A percentile compares a stretch with the other conserved stretches of the same genome.
phyloP scores from a whole-genome alignment of 2,329 filamentous ascomycete species.

The Ophiostoma ulmi region DNA sequence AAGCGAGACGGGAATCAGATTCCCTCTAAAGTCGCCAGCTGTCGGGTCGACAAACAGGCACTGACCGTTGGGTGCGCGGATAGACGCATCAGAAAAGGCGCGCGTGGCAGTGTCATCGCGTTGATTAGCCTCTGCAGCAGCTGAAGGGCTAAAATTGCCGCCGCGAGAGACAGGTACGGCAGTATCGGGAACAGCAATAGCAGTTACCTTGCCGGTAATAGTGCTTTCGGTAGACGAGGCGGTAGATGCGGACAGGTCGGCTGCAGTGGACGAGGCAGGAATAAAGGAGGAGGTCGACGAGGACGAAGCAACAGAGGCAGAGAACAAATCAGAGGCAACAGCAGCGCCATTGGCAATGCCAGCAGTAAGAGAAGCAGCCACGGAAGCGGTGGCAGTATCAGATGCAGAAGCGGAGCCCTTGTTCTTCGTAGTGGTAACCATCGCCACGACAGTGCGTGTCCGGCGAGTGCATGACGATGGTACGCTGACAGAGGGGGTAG shows the following conservation, averaged over 20 bases:
- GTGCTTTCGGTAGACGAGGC: not conserved
- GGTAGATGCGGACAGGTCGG: not conserved
- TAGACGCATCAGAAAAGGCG: slow-evolving; percentile 42
- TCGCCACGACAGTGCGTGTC: not conserved
- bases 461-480: not conserved
- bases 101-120: slow-evolving; percentile 45
- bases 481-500: not conserved
- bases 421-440: not conserved
- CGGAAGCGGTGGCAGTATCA: not conserved
- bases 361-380: not conserved
- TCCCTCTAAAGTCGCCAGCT: slow-evolving; percentile 50
- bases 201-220: slow-evolving; percentile 17
- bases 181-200: slow-evolving; percentile 16
- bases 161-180: slow-evolving; percentile 48
- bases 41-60: slow-evolving; percentile 50
- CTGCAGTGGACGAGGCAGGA: not conserved
- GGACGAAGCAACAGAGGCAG: not conserved
- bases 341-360: not conserved
- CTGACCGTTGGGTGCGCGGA: slow-evolving; percentile 45
- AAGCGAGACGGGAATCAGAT: slow-evolving; percentile 47
- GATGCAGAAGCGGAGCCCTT: not conserved
- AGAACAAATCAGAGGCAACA: not conserved
- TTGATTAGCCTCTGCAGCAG: slow-evolving; percentile 45
- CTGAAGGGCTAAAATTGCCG: slow-evolving; percentile 44
- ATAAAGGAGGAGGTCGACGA: not conserved